phyloP scores from a whole-genome alignment of 345 rosid genomes.

The Angophora floribunda region DNA sequence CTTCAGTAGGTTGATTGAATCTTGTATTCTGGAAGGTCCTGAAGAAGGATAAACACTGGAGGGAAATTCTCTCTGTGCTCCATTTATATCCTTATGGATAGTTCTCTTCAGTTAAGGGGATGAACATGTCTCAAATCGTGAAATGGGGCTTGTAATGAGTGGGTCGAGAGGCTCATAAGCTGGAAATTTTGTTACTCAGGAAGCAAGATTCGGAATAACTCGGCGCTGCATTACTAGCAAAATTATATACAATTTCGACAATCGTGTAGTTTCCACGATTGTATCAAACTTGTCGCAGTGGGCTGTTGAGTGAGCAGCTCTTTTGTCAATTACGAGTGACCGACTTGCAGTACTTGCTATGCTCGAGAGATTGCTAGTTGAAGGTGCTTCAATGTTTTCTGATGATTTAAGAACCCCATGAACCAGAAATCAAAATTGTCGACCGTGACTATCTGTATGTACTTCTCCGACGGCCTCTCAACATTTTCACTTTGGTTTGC shows the following conservation, averaged over 20 bases:
- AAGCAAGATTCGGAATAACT: background rate
- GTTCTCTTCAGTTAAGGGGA: background rate
- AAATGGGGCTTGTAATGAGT: background rate
- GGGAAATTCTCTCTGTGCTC: background rate
- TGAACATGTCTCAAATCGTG: background rate
- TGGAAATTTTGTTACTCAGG: background rate
- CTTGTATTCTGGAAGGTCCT: background rate
- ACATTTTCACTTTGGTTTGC: conserved; percentile 41
- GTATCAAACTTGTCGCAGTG: background rate
- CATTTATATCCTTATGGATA: background rate
- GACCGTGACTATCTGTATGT: conserved; percentile 50
- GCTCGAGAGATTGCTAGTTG: conserved; percentile 33
- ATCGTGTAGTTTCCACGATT: background rate
- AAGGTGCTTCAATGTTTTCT: conserved; percentile 54
- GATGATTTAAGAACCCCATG: conserved; percentile 71
- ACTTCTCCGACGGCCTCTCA: conserved; percentile 67
- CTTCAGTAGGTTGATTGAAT: background rate
- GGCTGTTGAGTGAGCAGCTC: background rate
- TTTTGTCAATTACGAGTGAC: background rate
- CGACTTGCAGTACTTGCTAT: background rate
- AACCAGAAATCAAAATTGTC: conserved; percentile 88
- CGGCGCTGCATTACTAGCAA: background rate
- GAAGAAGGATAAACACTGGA: background rate
- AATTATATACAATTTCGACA: conserved; percentile 5
- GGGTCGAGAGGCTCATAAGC: background rate